Percentiles rank a stretch among this genome's conserved stretches.
These are phyloP conservation scores for Thalassiosira oceanica DNA, from an alignment of 352 stramenopile genomes.

Conservation along the genomic window DNA sequence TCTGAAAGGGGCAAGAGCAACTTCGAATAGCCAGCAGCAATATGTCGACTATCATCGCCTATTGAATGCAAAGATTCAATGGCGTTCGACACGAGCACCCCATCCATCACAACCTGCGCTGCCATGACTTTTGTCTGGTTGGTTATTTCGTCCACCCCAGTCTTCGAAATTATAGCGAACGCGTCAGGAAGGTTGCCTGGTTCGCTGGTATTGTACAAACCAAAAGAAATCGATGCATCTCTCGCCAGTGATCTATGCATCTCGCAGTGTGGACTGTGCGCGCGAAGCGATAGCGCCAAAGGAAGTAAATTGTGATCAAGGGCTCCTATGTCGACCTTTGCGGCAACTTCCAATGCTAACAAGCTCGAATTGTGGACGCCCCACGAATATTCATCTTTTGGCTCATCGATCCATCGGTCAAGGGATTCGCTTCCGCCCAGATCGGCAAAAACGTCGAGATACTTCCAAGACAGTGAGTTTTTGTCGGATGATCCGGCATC, in stretches of 20 bases:
- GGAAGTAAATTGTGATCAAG: constrained; percentile 51
- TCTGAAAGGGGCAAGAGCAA: constrained; percentile 28
- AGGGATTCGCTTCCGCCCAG: constrained; percentile 21
- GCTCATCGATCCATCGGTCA: constrained; percentile 27
- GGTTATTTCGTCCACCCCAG: too few species aligned
- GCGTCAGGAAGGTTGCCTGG: constrained; percentile 5
- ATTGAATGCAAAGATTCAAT: constrained; percentile 18
- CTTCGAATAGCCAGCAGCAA: background rate
- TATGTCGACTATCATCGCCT: background rate
- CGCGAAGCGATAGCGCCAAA: constrained; percentile 55
- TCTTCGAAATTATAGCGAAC: constrained; percentile 31
- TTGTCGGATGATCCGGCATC: constrained; percentile 28
- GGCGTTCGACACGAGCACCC: constrained; percentile 15
- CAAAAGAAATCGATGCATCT: constrained; percentile 47
- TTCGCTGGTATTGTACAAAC: constrained; percentile 21
- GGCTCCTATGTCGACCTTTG: constrained; percentile 1
- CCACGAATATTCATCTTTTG: constrained; percentile 11
- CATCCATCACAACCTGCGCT: constrained; percentile 25
- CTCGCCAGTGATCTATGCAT: constrained; percentile 66
- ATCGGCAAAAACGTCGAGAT: constrained; percentile 52
- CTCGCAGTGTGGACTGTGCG: constrained; percentile 70
- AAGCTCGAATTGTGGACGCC: constrained; percentile 36
- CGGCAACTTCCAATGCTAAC: constrained; percentile 32
- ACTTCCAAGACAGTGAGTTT: constrained; percentile 24
- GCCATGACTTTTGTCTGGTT: constrained; percentile 16